Base-by-base conservation (phyloP, 257 asterid species). In the Primulina eburnea region DNA sequence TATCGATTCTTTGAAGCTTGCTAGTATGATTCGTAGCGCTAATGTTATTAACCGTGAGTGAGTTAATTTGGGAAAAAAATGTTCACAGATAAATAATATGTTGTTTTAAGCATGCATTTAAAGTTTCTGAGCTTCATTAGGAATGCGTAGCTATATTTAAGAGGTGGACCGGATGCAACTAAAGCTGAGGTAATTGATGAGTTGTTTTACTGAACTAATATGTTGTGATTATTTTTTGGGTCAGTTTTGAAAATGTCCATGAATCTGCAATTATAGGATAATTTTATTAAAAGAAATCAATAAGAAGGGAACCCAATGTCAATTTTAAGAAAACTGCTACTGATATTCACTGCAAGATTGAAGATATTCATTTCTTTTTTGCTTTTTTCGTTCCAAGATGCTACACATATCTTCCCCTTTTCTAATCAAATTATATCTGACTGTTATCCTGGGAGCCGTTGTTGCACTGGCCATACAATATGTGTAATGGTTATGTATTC, bases 351-450 rank as follows among this genome's bases (percentile, higher is more conserved):
- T 33, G 35, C 12, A 47, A 33, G n/a, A 60, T 53, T 64, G 64
- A 59, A 64, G 70, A 24, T 18, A 50, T 70, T 61, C 9, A 28
- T 65, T 30, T 62, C 17, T 33, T 6, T 12, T 65, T 2, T 11
- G 64, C 74, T 33, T 68, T 9, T 56, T 40, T 47, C 37, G 50
- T 73, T 20, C 30, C 62, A 47, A 40, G 20, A n/a, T 20, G 73
- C 60, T 28, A 3, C 4, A 53, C 29, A 35, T 16, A 32, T 32
- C 17, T 34, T 8, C 33, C 33, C 26, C 20, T 12, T 60, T 26
- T 60, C 4, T 12, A 8, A 14, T 4, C 18, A 8, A 17, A 6
- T 43, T 55, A 18, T 59, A 20, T 30, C 38, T 14, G 38, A 12
- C 1, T 8, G 34, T 67, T 67, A 26, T 34, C 9, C 26, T 28